Evolutionary conservation across 208 protist species (phyloP), one percentile per base, ranked within the genome.

Genomic region (Leptomonas seymouri): DNA sequence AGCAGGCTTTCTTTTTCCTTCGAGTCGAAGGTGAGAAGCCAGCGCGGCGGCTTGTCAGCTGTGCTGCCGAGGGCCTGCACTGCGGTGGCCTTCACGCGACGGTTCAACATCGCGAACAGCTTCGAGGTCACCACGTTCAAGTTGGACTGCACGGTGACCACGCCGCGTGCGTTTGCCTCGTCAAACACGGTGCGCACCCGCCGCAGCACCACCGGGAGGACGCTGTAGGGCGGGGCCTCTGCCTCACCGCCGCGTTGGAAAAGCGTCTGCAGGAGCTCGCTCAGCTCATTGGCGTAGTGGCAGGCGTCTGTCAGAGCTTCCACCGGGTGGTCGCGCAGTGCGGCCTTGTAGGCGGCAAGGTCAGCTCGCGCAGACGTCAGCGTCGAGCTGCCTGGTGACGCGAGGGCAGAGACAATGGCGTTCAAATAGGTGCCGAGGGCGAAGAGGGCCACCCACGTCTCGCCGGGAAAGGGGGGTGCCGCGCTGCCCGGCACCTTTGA

Each of bases 361-460:
- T 82, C 49, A 5, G 49, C n/a, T 23, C 31, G 44, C 6, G 59
- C n/a, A 25, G 46, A 57, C 14, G 51, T 18, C 46, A 36, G 28
- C 20, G 46, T 15, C 27, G 44, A 1, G 27, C 21, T 59, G 20
- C 11, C 44, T 7, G 41, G 27, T 7, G 27, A 39, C 4, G 41
- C 20, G 20, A 85, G 30, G 7, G 83, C 36, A 18, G 61, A 71
- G 23, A 81, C 6, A 9, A 94, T 74, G 54, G 76, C 56, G 69
- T 94, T 94, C 21, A 92, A 49, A 58, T 91, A 82, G 25, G 75
- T 80, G 34, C 86, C 89, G 34, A 94, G 67, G 3, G 80, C 74
- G 65, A 87, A 90, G 16, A 87, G 59, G 1, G 81, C 81, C 18
- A 89, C 82, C 86, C 89, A 94, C 54, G 80, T 48, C 49, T 85